Base-by-base conservation (phyloP, 2,329 filamentous ascomycete species). In the Myriosclerotinia duriaeana region DNA sequence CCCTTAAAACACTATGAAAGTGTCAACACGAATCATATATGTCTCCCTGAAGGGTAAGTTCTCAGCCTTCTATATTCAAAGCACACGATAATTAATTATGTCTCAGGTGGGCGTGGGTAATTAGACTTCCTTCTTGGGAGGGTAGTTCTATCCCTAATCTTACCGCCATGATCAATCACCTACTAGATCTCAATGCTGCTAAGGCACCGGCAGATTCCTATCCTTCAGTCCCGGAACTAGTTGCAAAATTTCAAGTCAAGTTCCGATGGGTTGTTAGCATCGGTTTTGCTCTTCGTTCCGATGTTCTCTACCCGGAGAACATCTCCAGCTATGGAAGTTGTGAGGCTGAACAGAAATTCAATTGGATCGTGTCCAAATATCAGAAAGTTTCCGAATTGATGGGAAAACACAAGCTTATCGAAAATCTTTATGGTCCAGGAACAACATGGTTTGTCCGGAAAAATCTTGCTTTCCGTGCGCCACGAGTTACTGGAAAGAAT, bases 261-360 rank as follows among this genome's bases (percentile, higher is more conserved):
- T 74, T 72, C 52, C 68, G 65, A 6, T 74, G 70, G 69, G 67
- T 75, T 14, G 65, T 70, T 7, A 72, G 71, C 60, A 74, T 75
- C 52, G 70, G 73, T 17, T 73, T 73, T 54, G 74, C 74, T 12
- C 55, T 71, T 34, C 67, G 70, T n/a, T 60, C 65, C 36, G 70
- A 71, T 30, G 59, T 67, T 34, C 60, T 66, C 0, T 74, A 69
- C 55, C 74, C 72, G 5, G 68, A 68, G 2, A 65, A 72, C 34
- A 50, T 76, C 20, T 66, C 67, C 15, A 30, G 38, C n/a, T 73
- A 72, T 26, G 74, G 74, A 26, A 60, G 22, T 12, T 53, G 40
- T n/a, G 74, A 76, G 66, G 71, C 70, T 5, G 72, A 73, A 65
- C 68, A 68, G 36, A 74, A 73, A 46, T 74, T 74, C 65, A 76